Evolutionary conservation across 306 rosid species (phyloP).

Genomic region (Sophora flavescens): DNA sequence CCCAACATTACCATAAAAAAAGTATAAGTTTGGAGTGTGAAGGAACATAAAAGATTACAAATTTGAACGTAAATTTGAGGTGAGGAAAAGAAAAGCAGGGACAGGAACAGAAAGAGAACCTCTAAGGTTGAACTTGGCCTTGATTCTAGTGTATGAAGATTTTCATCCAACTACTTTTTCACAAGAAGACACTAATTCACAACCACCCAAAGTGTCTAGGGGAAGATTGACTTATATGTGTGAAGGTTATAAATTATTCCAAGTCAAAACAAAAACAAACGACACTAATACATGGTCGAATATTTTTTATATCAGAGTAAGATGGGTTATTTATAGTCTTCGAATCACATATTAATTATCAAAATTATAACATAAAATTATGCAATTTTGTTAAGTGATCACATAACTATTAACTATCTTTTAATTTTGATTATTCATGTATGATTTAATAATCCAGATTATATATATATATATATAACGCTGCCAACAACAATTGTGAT

Average conservation of each 20-base stretch:
- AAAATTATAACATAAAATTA: too few species aligned
- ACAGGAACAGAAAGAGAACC: conserved; percentile 24
- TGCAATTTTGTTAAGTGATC: too few species aligned
- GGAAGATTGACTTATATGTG: not conserved
- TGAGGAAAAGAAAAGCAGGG: not conserved
- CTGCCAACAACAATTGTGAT: not conserved
- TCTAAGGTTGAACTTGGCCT: not conserved
- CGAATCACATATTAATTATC: too few species aligned
- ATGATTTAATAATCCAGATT: too few species aligned
- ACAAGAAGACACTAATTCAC: conserved; percentile 39
- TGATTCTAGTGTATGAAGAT: not conserved
- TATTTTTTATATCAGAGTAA: too few species aligned
- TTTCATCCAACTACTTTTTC: not conserved
- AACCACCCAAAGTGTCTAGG: conserved; percentile 16
- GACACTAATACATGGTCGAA: not conserved
- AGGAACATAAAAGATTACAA: not conserved
- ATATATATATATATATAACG: too few species aligned
- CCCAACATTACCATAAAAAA: not conserved
- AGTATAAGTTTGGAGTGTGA: too few species aligned
- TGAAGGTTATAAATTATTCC: not conserved
- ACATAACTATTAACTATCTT: too few species aligned
- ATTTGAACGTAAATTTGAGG: not conserved
- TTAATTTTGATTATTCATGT: too few species aligned
- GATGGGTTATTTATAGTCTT: too few species aligned
- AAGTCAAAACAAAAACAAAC: conserved; percentile 28